Evolutionary conservation across 192 early-diverging fungal species (phyloP).

Genomic region (Oehlia diaphana): DNA sequence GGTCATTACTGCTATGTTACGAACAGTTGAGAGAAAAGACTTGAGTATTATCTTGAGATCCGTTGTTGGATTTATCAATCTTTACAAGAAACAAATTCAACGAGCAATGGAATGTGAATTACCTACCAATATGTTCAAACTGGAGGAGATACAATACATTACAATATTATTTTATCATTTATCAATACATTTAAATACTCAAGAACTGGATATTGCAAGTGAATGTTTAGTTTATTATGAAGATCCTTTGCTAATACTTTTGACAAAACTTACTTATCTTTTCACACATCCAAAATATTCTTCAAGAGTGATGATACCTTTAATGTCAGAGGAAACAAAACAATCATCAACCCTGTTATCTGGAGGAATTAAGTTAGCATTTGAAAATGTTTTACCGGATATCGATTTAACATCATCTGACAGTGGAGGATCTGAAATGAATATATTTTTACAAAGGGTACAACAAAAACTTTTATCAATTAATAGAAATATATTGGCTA

Average conservation of each 20-base stretch:
- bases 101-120: conserved; percentile 41
- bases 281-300: conserved; percentile 39
- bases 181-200: conserved; percentile 38
- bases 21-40: conserved; percentile 39
- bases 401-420: background rate
- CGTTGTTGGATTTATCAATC: conserved; percentile 47
- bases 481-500: conserved; percentile 24
- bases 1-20: conserved; percentile 44
- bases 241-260: conserved; percentile 34
- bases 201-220: conserved; percentile 26
- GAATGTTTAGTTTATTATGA: conserved; percentile 37
- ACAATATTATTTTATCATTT: conserved; percentile 54
- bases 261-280: conserved; percentile 39
- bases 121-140: conserved; percentile 38
- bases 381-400: background rate
- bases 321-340: conserved; percentile 14
- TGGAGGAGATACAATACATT: conserved; percentile 55
- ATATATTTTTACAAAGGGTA: conserved; percentile 19
- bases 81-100: conserved; percentile 47
- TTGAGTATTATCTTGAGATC: conserved; percentile 40
- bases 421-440: conserved; percentile 1
- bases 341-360: conserved; percentile 1
- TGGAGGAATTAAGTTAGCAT: conserved; percentile 6
- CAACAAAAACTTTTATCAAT: conserved; percentile 30
- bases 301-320: conserved; percentile 8